phyloP scores from a whole-genome alignment of 805 yeast species.

The Kluyveromyces dobzhanskii region DNA sequence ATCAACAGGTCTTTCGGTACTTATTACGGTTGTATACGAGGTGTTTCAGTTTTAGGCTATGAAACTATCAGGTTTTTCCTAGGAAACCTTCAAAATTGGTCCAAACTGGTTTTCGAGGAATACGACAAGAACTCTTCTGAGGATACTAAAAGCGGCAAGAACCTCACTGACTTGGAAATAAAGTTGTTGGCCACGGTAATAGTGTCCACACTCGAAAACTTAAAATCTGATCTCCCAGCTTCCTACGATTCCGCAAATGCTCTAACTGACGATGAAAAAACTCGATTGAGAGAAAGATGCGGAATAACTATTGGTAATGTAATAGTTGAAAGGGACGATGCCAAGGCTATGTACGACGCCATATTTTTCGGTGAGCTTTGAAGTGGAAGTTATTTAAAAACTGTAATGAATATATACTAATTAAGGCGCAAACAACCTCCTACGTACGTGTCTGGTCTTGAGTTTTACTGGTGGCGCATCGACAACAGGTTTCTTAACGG shows the following conservation, averaged over 20 bases:
- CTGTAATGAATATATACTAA: neutral
- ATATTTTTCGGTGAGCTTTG: slow-evolving; percentile 61
- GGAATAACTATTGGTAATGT: slow-evolving; percentile 50
- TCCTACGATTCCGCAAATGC: slow-evolving; percentile 30
- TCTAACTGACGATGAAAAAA: slow-evolving; percentile 28
- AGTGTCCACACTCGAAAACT: slow-evolving; percentile 45
- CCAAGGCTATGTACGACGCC: slow-evolving; percentile 47
- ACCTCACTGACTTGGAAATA: slow-evolving; percentile 38
- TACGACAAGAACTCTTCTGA: slow-evolving; percentile 10
- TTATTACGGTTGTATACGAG: slow-evolving; percentile 84
- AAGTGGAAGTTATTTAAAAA: neutral
- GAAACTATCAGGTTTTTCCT: slow-evolving; percentile 82
- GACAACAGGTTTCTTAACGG: neutral
- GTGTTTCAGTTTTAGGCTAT: slow-evolving; percentile 73
- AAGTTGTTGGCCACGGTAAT: slow-evolving; percentile 41
- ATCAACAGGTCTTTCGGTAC: slow-evolving; percentile 79
- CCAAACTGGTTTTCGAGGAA: slow-evolving; percentile 42
- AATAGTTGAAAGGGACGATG: slow-evolving; percentile 40
- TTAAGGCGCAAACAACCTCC: slow-evolving; percentile 32
- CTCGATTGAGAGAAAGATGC: slow-evolving; percentile 45
- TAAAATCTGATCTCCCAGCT: slow-evolving; percentile 32
- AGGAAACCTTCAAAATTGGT: slow-evolving; percentile 83
- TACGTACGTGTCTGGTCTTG: slow-evolving; percentile 23
- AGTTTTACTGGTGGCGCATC: neutral
- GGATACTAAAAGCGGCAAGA: slow-evolving; percentile 11